Evolutionary conservation across 495 filamentous ascomycete genomes (phyloP), one percentile per base, ranked within the genome.

Genomic region (Neurospora sublineolata): DNA sequence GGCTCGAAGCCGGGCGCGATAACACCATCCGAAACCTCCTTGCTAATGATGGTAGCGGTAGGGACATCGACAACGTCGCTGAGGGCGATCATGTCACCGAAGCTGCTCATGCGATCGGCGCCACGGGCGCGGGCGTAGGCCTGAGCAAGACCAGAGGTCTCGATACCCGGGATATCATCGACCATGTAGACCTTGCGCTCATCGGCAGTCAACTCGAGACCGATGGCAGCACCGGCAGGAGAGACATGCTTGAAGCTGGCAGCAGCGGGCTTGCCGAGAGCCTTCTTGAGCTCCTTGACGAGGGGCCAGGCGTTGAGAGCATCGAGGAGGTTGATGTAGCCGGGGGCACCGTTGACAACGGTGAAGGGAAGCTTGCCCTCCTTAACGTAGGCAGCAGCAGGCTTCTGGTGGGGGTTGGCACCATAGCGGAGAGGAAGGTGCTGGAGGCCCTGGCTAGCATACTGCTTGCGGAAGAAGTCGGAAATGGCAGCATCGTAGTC

Each of bases 241-340:
- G 96, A 98, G 44, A 98, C 95, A 79, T 98, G 96, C 87, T 99
- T 99, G 90, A 99, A 99, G 80, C 92, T 96, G 68, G 95, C 94
- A 23, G 95, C 96, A 36, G 95, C 95, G n/a, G 96, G 92, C 78
- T 89, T 88, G 74, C 90, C 87, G 4, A 97, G 88, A 39, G 94
- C 92, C 72, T 89, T 85, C 86, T 94, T 95, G 73, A 99, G 86
- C 85, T 99, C 95, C 87, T 97, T 97, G 70, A 99, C 95, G 37
- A 99, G 83, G 6, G 91, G 91, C 95, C 95, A 99, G 71, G 93
- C 91, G 83, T 99, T 99, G 76, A 99, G 88, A 67, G 94, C 93
- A 82, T 99, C 95, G 20, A 99, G 88, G 40, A 99, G 87, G 83
- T 99, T 98, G 83, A 98, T 93, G 81, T 97, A 98, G 30, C 95